Conservation (phyloP, 2,329 filamentous ascomycete genomes). For the Akanthomyces lecanii region DNA sequence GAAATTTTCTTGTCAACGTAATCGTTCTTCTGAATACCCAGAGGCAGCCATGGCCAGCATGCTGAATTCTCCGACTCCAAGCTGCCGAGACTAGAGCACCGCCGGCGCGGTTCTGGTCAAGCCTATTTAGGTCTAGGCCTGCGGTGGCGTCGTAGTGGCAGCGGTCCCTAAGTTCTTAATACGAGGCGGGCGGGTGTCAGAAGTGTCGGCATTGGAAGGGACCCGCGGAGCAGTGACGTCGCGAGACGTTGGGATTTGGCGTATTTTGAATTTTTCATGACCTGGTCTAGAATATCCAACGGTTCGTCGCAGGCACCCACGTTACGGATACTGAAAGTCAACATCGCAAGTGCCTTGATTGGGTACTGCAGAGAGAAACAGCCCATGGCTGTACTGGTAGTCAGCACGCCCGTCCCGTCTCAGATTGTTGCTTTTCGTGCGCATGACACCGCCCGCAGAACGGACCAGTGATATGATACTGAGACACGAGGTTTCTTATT, state of each 20-base stretch:
- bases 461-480: background rate
- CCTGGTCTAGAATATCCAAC: background rate
- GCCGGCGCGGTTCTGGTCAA: background rate
- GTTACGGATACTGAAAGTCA: too few species aligned
- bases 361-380: background rate
- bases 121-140: background rate
- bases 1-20: too few species aligned
- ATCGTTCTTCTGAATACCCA: too few species aligned
- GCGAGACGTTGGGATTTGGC: background rate
- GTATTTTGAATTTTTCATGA: background rate
- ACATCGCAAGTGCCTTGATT: too few species aligned
- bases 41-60: too few species aligned
- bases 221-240: background rate
- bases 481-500: background rate
- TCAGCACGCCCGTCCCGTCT: background rate
- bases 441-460: background rate
- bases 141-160: slow-evolving; percentile 7
- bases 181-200: background rate
- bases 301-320: too few species aligned
- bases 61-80: too few species aligned
- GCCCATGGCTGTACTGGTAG: background rate
- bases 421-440: background rate
- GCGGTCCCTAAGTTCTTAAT: slow-evolving; percentile 9
- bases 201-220: background rate
- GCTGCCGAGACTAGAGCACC: background rate